A percentile compares a stretch with the other conserved stretches of the same genome.
phyloP scores from a whole-genome alignment of 2,329 filamentous ascomycete genomes.

The Teratosphaeria gauchensis region DNA sequence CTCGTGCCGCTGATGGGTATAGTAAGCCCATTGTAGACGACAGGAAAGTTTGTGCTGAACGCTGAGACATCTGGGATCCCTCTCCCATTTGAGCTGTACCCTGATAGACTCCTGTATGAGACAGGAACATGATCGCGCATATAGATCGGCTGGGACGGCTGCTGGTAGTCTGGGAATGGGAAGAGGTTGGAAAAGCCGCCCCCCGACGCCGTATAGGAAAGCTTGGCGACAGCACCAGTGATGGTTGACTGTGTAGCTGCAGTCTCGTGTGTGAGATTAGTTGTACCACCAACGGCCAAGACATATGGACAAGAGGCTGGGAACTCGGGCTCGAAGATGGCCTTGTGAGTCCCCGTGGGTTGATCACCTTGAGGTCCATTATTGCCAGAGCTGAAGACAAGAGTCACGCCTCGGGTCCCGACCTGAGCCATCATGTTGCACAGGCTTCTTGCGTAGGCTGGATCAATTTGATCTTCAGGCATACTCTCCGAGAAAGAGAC shows the following conservation, averaged over 20 bases:
- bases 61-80: constrained; percentile 37
- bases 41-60: constrained; percentile 32
- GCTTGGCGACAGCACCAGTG: constrained; percentile 2
- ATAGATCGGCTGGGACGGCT: constrained; percentile 26
- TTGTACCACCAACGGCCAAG: constrained; percentile 34
- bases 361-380: constrained; percentile 29
- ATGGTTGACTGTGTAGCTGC: constrained; percentile 14
- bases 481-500: constrained; percentile 14
- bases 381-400: constrained; percentile 55
- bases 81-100: constrained; percentile 33
- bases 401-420: constrained; percentile 53
- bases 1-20: constrained; percentile 32
- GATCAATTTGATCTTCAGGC: constrained; percentile 12
- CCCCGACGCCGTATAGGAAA: constrained; percentile 23
- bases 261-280: constrained; percentile 13
- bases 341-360: constrained; percentile 30
- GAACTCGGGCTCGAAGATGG: constrained; percentile 37
- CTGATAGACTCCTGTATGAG: constrained; percentile 22
- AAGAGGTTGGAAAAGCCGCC: constrained; percentile 29
- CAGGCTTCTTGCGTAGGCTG: constrained; percentile 47
- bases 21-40: constrained; percentile 31
- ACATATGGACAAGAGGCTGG: constrained; percentile 39
- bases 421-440: constrained; percentile 56
- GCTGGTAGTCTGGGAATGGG: constrained; percentile 26
- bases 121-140: constrained; percentile 15